Evolutionary conservation across 108 stramenopile species (phyloP).

Genomic region (Pseudonitzschia pungens): DNA sequence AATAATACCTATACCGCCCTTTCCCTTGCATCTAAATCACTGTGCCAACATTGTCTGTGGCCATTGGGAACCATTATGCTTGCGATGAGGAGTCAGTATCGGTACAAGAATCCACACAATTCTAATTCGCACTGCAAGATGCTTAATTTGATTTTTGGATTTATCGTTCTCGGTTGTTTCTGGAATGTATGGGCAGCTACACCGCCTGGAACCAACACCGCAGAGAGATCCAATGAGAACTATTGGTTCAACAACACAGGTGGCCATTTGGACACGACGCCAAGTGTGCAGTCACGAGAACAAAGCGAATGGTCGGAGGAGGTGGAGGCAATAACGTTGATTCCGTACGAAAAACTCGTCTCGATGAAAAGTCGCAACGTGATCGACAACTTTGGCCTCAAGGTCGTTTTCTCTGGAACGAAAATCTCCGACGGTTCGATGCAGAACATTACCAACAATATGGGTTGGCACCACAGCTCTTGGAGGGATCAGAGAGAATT

Average conservation of each 20-base stretch:
- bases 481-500: neutral
- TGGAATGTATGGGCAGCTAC: conserved; percentile 22
- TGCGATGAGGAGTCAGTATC: neutral
- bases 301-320: neutral
- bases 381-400: neutral
- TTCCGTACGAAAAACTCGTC: neutral
- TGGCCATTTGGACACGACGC: no score
- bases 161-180: neutral
- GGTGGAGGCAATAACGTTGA: neutral
- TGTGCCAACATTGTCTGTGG: no score
- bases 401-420: neutral
- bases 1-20: no score
- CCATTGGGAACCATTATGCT: no score
- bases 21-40: no score
- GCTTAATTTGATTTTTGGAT: conserved; percentile 7
- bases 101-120: neutral
- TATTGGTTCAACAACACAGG: no score
- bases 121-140: neutral
- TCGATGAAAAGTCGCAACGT: neutral
- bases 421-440: neutral
- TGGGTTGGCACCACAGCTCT: neutral
- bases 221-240: neutral
- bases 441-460: neutral
- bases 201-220: neutral
- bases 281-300: neutral